phyloP scores from a whole-genome alignment of 2,329 filamentous ascomycete genomes.

The Didymella pinodella region DNA sequence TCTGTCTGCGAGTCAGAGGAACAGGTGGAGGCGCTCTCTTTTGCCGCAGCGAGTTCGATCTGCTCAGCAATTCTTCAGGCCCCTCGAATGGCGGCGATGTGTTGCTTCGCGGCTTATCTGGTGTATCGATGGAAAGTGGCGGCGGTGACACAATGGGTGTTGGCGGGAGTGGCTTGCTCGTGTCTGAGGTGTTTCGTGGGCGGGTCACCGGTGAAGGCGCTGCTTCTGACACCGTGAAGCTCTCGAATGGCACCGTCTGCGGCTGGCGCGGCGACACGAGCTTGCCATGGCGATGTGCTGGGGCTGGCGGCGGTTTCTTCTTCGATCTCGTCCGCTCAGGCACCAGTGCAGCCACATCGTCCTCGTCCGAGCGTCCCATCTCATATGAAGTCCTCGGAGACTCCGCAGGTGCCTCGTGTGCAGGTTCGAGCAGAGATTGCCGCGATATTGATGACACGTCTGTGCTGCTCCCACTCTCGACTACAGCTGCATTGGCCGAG shows the following conservation, averaged over 20 bases:
- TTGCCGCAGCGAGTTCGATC: constrained; percentile 35
- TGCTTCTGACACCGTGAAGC: constrained; percentile 38
- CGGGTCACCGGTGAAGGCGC: constrained; percentile 34
- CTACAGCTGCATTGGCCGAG: constrained; percentile 33
- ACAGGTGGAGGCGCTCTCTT: constrained; percentile 48
- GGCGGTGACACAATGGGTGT: constrained; percentile 52
- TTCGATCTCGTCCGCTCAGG: constrained; percentile 61
- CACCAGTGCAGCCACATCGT: constrained; percentile 49
- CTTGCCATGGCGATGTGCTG: constrained; percentile 80
- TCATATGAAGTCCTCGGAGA: constrained; percentile 68
- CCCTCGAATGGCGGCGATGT: constrained; percentile 24
- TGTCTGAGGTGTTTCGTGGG: constrained; percentile 55
- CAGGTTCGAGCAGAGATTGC: constrained; percentile 65
- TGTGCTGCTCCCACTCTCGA: constrained; percentile 62
- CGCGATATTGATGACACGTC: constrained; percentile 67
- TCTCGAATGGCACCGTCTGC: constrained; percentile 48
- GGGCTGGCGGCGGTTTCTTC: constrained; percentile 70
- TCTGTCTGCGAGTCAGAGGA: constrained; percentile 47
- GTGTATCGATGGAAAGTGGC: constrained; percentile 31
- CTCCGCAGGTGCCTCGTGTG: constrained; percentile 55
- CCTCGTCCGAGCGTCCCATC: constrained; percentile 61
- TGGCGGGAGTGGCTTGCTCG: constrained; percentile 70
- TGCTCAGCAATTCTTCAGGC: constrained; percentile 26
- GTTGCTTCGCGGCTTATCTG: constrained; percentile 30
- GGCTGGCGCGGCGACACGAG: constrained; percentile 64